phyloP scores from a whole-genome alignment of 179 eudicot species.

The Gypsophila paniculata region DNA sequence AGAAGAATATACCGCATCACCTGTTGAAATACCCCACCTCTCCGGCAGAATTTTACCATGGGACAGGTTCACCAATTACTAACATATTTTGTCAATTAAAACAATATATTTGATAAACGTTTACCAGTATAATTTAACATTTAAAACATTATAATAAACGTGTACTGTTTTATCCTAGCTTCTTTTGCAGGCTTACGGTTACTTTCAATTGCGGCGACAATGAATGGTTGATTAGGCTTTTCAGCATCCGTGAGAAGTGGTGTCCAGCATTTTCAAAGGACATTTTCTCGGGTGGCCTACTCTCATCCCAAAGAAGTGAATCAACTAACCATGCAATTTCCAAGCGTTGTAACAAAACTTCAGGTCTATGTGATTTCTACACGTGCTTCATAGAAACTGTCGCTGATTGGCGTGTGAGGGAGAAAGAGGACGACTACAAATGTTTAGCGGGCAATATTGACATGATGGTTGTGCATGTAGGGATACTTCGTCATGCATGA shows the following conservation, averaged over 20 bases:
- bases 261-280: not conserved
- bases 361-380: too few species aligned
- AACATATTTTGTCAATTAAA: not conserved
- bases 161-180: too few species aligned
- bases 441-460: too few species aligned
- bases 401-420: too few species aligned
- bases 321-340: not conserved
- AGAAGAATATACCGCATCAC: not conserved
- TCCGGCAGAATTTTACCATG: not conserved
- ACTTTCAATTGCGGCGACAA: not conserved
- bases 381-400: too few species aligned
- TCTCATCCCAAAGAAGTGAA: conserved; percentile 1
- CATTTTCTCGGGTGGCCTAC: not conserved
- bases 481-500: too few species aligned
- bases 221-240: not conserved
- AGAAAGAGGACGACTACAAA: too few species aligned
- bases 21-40: not conserved
- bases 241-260: not conserved
- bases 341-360: not conserved
- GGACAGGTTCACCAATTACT: not conserved
- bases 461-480: too few species aligned
- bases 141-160: not conserved
- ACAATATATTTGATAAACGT: not conserved
- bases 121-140: not conserved
- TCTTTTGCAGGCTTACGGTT: not conserved